These are phyloP conservation scores for Clavulina sp. DNA, from an alignment of 768 basidiomycete genomes.

Conservation along the genomic window DNA sequence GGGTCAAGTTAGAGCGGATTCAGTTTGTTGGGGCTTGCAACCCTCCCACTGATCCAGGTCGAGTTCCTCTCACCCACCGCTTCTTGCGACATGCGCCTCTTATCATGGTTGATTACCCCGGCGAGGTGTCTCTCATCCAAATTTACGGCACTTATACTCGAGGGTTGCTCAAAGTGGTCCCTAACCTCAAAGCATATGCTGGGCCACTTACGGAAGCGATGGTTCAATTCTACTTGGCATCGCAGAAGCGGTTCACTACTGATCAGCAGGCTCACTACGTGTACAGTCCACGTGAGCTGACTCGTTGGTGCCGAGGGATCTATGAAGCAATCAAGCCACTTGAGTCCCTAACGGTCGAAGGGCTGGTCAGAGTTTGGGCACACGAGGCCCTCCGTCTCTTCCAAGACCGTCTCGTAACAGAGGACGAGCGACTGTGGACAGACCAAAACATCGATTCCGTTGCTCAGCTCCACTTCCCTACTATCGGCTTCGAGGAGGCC, in stretches of 20 bases:
- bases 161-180: conserved; percentile 87
- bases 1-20: conserved; percentile 96
- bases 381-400: conserved; percentile 95
- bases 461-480: conserved; percentile 85
- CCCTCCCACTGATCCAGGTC: conserved; percentile 96
- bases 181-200: conserved; percentile 79
- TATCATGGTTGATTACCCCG: conserved; percentile 98
- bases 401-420: conserved; percentile 88
- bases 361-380: conserved; percentile 92
- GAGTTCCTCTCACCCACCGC: conserved; percentile 92
- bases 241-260: conserved; percentile 86
- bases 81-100: conserved; percentile 96
- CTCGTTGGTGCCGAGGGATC: conserved; percentile 91
- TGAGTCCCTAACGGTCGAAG: conserved; percentile 85
- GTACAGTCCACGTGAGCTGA: conserved; percentile 96
- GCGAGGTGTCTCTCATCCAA: conserved; percentile 89
- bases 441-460: conserved; percentile 75
- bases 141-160: conserved; percentile 98
- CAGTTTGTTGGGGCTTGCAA: conserved; percentile 99
- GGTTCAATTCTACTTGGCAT: conserved; percentile 89
- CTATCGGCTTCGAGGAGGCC: conserved; percentile 74
- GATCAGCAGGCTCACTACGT: conserved; percentile 98
- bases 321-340: conserved; percentile 92
- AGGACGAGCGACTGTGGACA: conserved; percentile 89
- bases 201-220: conserved; percentile 94